These are phyloP conservation scores for Sequoia sempervirens DNA, from an alignment of 75 land plant genomes.

Conservation along the genomic window DNA sequence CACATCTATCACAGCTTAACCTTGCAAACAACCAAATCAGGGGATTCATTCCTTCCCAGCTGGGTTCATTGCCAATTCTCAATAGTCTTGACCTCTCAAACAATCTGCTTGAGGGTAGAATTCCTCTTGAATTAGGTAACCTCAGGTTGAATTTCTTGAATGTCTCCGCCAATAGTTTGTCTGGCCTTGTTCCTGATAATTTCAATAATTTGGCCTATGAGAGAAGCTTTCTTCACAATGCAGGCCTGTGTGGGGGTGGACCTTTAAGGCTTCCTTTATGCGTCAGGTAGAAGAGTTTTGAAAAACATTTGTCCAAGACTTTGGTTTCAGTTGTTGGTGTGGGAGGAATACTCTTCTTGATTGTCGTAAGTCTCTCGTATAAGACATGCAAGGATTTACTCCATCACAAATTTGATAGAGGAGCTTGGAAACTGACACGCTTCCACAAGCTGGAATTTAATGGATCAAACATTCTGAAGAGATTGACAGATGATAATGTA, in stretches of 20 bases:
- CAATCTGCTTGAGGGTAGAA: slow-evolving; percentile 38
- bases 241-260: slow-evolving; percentile 11
- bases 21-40: slow-evolving; percentile 32
- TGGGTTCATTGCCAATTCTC: slow-evolving; percentile 29
- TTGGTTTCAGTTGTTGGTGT: slow-evolving; percentile 5
- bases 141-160: slow-evolving; percentile 32
- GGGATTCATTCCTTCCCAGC: slow-evolving; percentile 44
- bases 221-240: slow-evolving; percentile 39
- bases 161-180: slow-evolving; percentile 38
- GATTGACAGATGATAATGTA: slow-evolving; percentile 48
- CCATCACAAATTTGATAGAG: background rate
- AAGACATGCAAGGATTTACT: slow-evolving; percentile 11
- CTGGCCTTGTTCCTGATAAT: slow-evolving; percentile 24
- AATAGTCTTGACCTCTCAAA: slow-evolving; percentile 36
- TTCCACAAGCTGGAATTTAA: slow-evolving; percentile 68
- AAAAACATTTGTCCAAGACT: background rate
- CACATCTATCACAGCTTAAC: slow-evolving; percentile 15
- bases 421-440: slow-evolving; percentile 71
- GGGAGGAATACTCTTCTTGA: slow-evolving; percentile 6
- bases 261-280: background rate
- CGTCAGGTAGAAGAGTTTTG: background rate
- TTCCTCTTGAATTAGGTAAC: slow-evolving; percentile 31
- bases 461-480: slow-evolving; percentile 31
- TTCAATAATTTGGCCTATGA: slow-evolving; percentile 21
- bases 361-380: background rate